A percentile compares a stretch with the other conserved stretches of the same genome.
These are phyloP conservation scores for Hemileccinum impolitum DNA, from an alignment of 768 basidiomycete species.

Conservation along the genomic window DNA sequence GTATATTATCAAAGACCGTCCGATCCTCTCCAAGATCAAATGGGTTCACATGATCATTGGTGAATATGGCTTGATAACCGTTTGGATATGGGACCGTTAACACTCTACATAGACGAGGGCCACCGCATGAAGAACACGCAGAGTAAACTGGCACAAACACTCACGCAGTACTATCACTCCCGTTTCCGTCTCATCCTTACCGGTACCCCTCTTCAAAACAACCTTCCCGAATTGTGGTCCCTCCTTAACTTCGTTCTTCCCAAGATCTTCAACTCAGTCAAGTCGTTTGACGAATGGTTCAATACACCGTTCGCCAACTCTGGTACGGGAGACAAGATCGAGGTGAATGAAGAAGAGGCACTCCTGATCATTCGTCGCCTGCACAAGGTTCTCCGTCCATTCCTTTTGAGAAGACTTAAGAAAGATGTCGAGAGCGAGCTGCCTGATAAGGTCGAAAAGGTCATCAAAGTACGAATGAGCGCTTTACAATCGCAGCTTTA, in stretches of 20 bases:
- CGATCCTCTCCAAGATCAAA: slow-evolving; percentile 81
- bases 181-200: slow-evolving; percentile 92
- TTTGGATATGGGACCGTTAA: slow-evolving; percentile 2
- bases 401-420: slow-evolving; percentile 89
- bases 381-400: slow-evolving; percentile 94
- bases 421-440: slow-evolving; percentile 95
- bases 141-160: slow-evolving; percentile 85
- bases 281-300: slow-evolving; percentile 99
- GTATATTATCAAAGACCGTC: slow-evolving; percentile 97
- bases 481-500: slow-evolving; percentile 89
- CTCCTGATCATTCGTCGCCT: slow-evolving; percentile 93
- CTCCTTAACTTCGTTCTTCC: slow-evolving; percentile 93
- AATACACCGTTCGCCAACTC: slow-evolving; percentile 99
- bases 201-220: slow-evolving; percentile 95
- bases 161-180: slow-evolving; percentile 90
- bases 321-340: slow-evolving; percentile 97
- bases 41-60: slow-evolving; percentile 99
- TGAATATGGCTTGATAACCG: slow-evolving; percentile 27
- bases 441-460: slow-evolving; percentile 97
- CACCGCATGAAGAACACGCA: slow-evolving; percentile 97
- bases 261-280: slow-evolving; percentile 97
- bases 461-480: slow-evolving; percentile 95
- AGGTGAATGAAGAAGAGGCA: slow-evolving; percentile 99
- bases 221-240: slow-evolving; percentile 93
- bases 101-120: slow-evolving; percentile 67